phyloP scores from a whole-genome alignment of 768 basidiomycete species.

The Mycena pura region DNA sequence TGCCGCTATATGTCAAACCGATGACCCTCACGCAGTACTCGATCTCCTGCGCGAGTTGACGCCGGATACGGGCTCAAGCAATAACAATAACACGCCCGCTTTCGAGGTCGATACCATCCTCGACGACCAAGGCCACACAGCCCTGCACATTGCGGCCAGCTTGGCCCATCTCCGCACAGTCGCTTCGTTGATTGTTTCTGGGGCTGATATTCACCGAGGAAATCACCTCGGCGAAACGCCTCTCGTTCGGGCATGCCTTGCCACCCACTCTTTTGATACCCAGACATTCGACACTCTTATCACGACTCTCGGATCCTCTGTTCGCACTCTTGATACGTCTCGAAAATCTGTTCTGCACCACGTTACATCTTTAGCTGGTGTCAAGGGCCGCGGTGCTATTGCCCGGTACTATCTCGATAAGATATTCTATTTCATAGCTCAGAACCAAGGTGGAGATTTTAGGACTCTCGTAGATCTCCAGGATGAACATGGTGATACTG shows the following conservation, averaged over 20 bases:
- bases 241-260: slow-evolving; percentile 88
- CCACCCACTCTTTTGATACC: slow-evolving; percentile 83
- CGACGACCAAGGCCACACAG: slow-evolving; percentile 94
- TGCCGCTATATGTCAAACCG: slow-evolving; percentile 70
- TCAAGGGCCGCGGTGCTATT: slow-evolving; percentile 83
- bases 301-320: slow-evolving; percentile 67
- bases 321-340: slow-evolving; percentile 88
- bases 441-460: slow-evolving; percentile 78
- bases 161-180: slow-evolving; percentile 75
- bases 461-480: slow-evolving; percentile 85
- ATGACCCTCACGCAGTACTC: slow-evolving; percentile 68
- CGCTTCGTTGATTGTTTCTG: slow-evolving; percentile 71
- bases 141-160: slow-evolving; percentile 91
- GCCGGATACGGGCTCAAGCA: slow-evolving; percentile 44
- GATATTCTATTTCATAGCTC: slow-evolving; percentile 85
- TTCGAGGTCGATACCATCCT: slow-evolving; percentile 83
- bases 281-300: slow-evolving; percentile 78
- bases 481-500: slow-evolving; percentile 96
- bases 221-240: slow-evolving; percentile 96
- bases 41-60: slow-evolving; percentile 71
- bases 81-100: slow-evolving; percentile 30
- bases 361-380: slow-evolving; percentile 86
- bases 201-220: slow-evolving; percentile 90
- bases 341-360: slow-evolving; percentile 91
- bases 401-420: slow-evolving; percentile 94